Evolutionary conservation across 2,329 filamentous ascomycete genomes (phyloP).

Genomic region (Sarocladium oryzae): DNA sequence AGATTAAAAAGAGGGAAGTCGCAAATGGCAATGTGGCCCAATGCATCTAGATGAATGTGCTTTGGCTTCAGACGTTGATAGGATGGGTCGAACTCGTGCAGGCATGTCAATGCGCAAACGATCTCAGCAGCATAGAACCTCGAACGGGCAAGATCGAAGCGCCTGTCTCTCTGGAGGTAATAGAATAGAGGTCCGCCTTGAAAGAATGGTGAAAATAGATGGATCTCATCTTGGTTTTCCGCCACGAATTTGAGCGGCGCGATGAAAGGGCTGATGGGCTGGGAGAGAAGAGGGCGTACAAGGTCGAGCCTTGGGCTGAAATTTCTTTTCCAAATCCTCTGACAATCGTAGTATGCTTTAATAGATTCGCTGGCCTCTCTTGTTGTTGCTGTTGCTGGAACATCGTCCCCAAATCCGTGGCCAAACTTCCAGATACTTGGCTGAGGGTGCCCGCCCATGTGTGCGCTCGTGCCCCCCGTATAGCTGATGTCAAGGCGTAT

Average conservation of each 20-base stretch:
- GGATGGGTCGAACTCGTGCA: slow-evolving; percentile 98
- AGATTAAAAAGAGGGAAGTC: slow-evolving; percentile 98
- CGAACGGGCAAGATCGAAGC: slow-evolving; percentile 94
- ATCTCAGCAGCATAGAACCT: slow-evolving; percentile 97
- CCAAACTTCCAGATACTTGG: slow-evolving; percentile 95
- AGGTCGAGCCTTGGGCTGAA: slow-evolving; percentile 98
- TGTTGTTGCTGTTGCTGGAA: slow-evolving; percentile 88
- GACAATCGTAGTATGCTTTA: slow-evolving; percentile 92
- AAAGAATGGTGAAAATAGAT: slow-evolving; percentile 92
- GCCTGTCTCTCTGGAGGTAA: slow-evolving; percentile 91
- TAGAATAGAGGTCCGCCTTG: slow-evolving; percentile 97
- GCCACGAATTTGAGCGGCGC: slow-evolving; percentile 98
- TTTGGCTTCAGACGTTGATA: slow-evolving; percentile 73
- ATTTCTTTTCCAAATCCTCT: slow-evolving; percentile 98
- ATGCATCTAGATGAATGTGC: slow-evolving; percentile 96
- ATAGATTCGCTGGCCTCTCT: slow-evolving; percentile 98
- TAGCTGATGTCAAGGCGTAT: slow-evolving; percentile 92
- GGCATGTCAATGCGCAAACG: slow-evolving; percentile 86
- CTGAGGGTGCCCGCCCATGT: slow-evolving; percentile 92
- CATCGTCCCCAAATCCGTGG: slow-evolving; percentile 93
- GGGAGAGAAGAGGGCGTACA: slow-evolving; percentile 87
- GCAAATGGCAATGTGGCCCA: slow-evolving; percentile 93
- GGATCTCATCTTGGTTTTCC: slow-evolving; percentile 96
- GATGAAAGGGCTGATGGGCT: slow-evolving; percentile 99
- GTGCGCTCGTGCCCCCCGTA: slow-evolving; percentile 82